These are phyloP conservation scores for Telfairia occidentalis DNA, from an alignment of 331 rosid species.

Conservation along the genomic window DNA sequence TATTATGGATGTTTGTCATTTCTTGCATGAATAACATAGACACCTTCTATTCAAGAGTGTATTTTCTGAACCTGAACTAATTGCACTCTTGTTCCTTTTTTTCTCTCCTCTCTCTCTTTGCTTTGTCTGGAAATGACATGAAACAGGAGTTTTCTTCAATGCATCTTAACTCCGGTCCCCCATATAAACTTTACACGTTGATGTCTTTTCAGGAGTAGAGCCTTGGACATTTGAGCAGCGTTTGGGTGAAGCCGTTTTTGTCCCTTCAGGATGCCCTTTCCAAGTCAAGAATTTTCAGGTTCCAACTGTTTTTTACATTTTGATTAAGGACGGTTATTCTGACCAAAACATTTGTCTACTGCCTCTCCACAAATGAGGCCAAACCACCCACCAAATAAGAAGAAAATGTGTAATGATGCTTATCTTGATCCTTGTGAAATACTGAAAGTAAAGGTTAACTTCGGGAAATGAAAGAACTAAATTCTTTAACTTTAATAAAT, in stretches of 20 bases:
- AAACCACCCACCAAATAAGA: neutral
- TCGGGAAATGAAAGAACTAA: neutral
- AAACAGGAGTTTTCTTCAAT: neutral
- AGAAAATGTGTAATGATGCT: neutral
- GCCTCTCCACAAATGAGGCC: neutral
- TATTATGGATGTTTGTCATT: neutral
- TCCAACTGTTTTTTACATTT: neutral
- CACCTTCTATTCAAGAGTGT: neutral
- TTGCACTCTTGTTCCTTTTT: neutral
- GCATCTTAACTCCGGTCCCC: neutral
- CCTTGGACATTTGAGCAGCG: slow-evolving; percentile 96
- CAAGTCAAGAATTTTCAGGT: slow-evolving; percentile 85
- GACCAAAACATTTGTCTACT: neutral
- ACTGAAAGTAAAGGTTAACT: neutral
- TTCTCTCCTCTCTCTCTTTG: neutral
- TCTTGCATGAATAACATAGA: neutral
- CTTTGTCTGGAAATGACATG: slow-evolving; percentile 15
- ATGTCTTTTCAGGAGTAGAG: slow-evolving; percentile 51
- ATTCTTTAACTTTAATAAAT: neutral
- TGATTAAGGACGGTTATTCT: neutral
- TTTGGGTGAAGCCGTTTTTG: slow-evolving; percentile 78
- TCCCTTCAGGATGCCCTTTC: slow-evolving; percentile 96
- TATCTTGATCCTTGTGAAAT: neutral
- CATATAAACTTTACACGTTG: neutral
- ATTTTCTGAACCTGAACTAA: neutral